A percentile compares a stretch with the other conserved stretches of the same genome.
These are phyloP conservation scores for Gossypium aridum DNA, from an alignment of 441 rosid species.

Conservation along the genomic window DNA sequence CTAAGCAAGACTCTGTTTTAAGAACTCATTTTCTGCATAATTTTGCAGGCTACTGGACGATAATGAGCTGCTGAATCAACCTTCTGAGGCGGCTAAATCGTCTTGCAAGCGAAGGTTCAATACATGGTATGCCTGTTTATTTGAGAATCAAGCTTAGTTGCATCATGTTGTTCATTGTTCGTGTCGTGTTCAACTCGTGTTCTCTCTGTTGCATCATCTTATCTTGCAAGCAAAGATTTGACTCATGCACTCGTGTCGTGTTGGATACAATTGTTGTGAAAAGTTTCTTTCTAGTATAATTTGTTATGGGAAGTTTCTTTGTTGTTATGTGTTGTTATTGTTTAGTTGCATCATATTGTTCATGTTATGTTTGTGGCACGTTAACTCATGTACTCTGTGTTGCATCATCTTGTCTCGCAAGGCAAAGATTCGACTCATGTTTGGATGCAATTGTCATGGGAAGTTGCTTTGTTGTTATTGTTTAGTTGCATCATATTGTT, in stretches of 20 bases:
- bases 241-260: too few relatives aligned
- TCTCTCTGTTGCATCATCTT: background rate
- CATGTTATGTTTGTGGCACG: background rate
- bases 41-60: conserved; percentile 34
- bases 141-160: conserved; percentile 4
- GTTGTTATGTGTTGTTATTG: background rate
- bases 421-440: too few relatives aligned
- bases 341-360: background rate
- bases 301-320: background rate
- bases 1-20: background rate
- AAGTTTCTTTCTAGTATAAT: background rate
- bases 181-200: background rate
- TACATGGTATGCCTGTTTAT: conserved; percentile 22
- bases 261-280: background rate
- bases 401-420: too few relatives aligned
- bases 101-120: conserved; percentile 16
- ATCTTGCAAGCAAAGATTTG: too few relatives aligned
- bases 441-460: background rate
- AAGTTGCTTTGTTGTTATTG: background rate
- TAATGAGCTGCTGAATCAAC: conserved; percentile 29
- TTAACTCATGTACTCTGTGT: background rate
- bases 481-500: too few relatives aligned
- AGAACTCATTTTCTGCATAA: conserved; percentile 11
- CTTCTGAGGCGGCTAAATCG: conserved; percentile 22
- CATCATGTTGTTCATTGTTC: background rate